Evolutionary conservation across 768 basidiomycete species (phyloP).

Genomic region (Coprinellus aureogranulatus): DNA sequence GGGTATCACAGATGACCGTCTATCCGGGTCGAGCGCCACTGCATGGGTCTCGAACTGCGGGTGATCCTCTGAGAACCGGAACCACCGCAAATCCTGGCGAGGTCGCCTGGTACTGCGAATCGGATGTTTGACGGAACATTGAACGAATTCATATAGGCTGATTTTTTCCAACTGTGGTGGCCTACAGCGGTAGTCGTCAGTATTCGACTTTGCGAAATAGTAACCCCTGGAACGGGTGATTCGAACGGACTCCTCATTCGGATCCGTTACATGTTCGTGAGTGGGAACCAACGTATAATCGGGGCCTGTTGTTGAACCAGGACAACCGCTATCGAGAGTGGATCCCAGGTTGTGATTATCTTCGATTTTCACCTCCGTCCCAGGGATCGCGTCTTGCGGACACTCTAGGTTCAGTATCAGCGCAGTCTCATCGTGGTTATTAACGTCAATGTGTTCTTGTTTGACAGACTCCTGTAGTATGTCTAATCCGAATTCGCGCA

Average conservation of each 20-base stretch:
- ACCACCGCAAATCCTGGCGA: neutral
- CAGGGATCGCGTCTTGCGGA: too few species aligned
- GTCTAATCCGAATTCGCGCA: neutral
- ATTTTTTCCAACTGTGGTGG: neutral
- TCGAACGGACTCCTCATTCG: neutral
- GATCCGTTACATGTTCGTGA: too few species aligned
- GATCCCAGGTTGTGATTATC: too few species aligned
- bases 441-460: too few species aligned
- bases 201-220: neutral
- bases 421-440: too few species aligned
- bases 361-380: too few species aligned
- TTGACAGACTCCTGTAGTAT: too few species aligned
- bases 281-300: too few species aligned
- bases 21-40: neutral
- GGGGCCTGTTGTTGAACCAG: too few species aligned
- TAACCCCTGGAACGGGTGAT: neutral
- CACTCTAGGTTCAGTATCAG: too few species aligned
- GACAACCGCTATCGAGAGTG: too few species aligned
- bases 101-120: neutral
- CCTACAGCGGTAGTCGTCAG: neutral
- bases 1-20: conserved; percentile 16
- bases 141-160: neutral
- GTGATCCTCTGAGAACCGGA: neutral
- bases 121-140: neutral
- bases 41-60: neutral